Conservation (phyloP, 1,139 yeast species). For the Spencermartinsiella ligniputridi region DNA sequence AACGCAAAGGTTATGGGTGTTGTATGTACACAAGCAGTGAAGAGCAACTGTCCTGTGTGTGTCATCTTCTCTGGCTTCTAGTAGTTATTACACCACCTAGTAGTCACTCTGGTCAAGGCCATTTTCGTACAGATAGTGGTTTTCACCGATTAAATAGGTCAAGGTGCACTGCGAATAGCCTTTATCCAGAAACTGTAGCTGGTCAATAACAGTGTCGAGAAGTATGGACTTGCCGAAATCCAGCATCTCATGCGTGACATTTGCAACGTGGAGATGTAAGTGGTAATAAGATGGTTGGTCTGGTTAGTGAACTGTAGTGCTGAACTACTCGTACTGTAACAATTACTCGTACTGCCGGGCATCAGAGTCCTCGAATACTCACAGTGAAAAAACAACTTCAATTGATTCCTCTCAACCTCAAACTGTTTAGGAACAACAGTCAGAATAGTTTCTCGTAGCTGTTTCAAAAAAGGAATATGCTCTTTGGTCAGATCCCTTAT, state of each 20-base stretch:
- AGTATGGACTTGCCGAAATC: slow-evolving; percentile 83
- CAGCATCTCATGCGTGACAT: slow-evolving; percentile 63
- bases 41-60: too few species aligned
- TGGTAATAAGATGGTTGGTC: slow-evolving; percentile 95
- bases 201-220: slow-evolving; percentile 77
- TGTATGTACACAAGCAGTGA: too few species aligned
- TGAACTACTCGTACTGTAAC: slow-evolving; percentile 7
- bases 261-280: slow-evolving; percentile 89
- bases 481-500: slow-evolving; percentile 63
- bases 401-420: slow-evolving; percentile 44
- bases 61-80: too few species aligned
- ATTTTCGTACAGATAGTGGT: slow-evolving; percentile 71
- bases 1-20: too few species aligned
- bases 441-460: slow-evolving; percentile 44
- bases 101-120: too few species aligned
- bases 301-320: slow-evolving; percentile 3
- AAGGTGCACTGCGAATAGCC: slow-evolving; percentile 48
- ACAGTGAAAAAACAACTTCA: slow-evolving; percentile 73
- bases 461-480: slow-evolving; percentile 56
- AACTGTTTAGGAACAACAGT: slow-evolving; percentile 46
- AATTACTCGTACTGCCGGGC: not conserved
- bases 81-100: too few species aligned
- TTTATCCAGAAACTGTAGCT: slow-evolving; percentile 44
- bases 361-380: slow-evolving; percentile 11
- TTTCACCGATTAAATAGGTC: slow-evolving; percentile 65